Evolutionary conservation across 805 yeast species (phyloP), one percentile per base, ranked within the genome.

Genomic region (Tetrapisispora iriomotensis): DNA sequence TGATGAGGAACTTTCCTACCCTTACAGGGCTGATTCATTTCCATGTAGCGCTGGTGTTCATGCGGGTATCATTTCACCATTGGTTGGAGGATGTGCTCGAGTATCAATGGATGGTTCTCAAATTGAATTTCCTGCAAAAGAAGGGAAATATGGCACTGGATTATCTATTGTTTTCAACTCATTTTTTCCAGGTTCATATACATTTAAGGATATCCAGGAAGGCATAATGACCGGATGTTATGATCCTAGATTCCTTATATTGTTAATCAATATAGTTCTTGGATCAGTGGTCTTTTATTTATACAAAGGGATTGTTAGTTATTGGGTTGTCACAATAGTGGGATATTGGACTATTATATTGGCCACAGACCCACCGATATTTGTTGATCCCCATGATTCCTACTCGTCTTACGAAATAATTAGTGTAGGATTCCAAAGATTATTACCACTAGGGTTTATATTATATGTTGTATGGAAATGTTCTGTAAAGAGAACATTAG

Each of bases 31-130:
- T 0, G 97, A 88, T 61, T 84, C 95, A 1, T 87, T 68, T 50
- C 79, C 90, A 0, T 88, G 97, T 57, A 90, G 87, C 0, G 82
- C 96, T 2, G 96, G 92, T 0, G 74, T 83, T 4, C 96, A 88
- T 59, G 77, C 88, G 2, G 96, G 96, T 1, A 58, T 79, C 0
- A 63, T 87, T 1, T 79, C 92, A 0, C 79, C 90, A 12, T 52
- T 68, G 21, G 65, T 64, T 42, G 97, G 97, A 2, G 96, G 95
- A 0, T 81, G 90, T 55, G 87, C 83, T 1, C 66, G 71, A 37
- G 47, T 82, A 14, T 62, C 75, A 2, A 79, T 75, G 56, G 53
- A 60, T 8, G 86, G 90, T 6, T 62, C 72, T 2, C 71, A 70
- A 34, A 54, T 57, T 2, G 41, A 48, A 1, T 87, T 82, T 49